Percentiles rank a stretch among this genome's conserved stretches.
Conservation (phyloP, 495 filamentous ascomycete genomes). For the Penicillium riverlandense region DNA sequence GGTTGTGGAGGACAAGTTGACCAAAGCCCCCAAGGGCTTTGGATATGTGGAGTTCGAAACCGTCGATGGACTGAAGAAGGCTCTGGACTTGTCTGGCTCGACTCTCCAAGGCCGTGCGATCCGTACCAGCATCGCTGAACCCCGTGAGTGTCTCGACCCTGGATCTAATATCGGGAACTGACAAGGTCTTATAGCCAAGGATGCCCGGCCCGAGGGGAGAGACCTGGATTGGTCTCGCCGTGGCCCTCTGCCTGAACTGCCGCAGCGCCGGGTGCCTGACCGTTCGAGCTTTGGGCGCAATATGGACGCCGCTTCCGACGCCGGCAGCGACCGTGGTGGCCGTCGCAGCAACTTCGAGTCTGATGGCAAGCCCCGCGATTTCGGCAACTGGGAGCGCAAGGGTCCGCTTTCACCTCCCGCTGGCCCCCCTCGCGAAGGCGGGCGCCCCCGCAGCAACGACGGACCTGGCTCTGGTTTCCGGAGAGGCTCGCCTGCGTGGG, state of each 20-base stretch:
- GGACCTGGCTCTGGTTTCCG: conserved; percentile 50
- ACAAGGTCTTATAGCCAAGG: conserved; percentile 58
- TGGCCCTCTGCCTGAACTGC: conserved; percentile 75
- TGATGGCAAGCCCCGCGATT: conserved; percentile 80
- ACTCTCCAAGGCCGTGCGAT: conserved; percentile 82
- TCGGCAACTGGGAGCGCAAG: conserved; percentile 91
- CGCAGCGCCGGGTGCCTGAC: conserved; percentile 42
- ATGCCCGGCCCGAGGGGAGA: conserved; percentile 41
- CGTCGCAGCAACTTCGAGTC: conserved; percentile 52
- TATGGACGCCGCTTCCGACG: conserved; percentile 45
- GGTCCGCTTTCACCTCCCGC: conserved; percentile 76
- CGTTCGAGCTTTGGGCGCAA: conserved; percentile 41
- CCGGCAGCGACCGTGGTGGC: conserved; percentile 42
- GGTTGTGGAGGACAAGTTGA: conserved; percentile 91
- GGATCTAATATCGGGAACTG: conserved; percentile 16
- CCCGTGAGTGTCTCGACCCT: conserved; percentile 50
- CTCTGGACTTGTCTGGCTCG: conserved; percentile 70
- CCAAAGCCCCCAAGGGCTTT: conserved; percentile 90
- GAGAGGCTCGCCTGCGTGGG: conserved; percentile 73
- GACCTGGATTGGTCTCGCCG: conserved; percentile 77
- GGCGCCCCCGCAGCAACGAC: conserved; percentile 62
- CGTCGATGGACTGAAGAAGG: conserved; percentile 84
- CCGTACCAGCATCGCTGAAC: conserved; percentile 79
- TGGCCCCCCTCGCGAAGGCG: conserved; percentile 53
- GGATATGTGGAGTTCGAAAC: conserved; percentile 92